Evolutionary conservation across 176 grass and related monocot genomes (phyloP).

Genomic region (Saccharum spontaneum): DNA sequence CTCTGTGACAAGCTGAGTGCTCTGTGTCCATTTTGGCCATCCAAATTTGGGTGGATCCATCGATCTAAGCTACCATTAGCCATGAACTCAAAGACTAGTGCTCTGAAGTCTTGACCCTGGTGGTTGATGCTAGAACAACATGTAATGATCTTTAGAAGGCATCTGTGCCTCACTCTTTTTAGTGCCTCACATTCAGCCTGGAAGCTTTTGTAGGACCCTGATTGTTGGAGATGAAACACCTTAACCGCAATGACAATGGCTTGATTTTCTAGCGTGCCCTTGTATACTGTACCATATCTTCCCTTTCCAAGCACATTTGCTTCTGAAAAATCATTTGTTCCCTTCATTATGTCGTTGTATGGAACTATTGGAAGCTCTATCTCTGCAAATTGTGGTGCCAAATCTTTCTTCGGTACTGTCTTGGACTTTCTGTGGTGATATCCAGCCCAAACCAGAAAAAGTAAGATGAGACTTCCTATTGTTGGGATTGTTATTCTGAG

Average conservation of each 20-base stretch:
- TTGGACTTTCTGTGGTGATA: neutral
- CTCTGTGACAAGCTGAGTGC: conserved; percentile 25
- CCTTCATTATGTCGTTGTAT: conserved; percentile 16
- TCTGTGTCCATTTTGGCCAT: neutral
- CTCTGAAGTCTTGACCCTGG: conserved; percentile 40
- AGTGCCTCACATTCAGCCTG: conserved; percentile 41
- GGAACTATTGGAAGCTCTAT: conserved; percentile 2
- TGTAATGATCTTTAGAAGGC: conserved; percentile 43
- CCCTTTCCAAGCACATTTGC: conserved; percentile 31
- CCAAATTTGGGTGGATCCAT: conserved; percentile 32
- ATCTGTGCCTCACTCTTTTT: conserved; percentile 36
- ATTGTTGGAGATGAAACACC: conserved; percentile 35
- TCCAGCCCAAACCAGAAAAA: neutral
- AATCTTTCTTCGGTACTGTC: neutral
- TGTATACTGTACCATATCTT: conserved; percentile 21
- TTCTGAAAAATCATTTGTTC: conserved; percentile 27
- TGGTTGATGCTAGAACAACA: conserved; percentile 36
- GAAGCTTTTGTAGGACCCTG: conserved; percentile 35
- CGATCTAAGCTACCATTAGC: conserved; percentile 36
- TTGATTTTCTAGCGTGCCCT: neutral
- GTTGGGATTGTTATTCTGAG: neutral
- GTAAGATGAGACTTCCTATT: neutral
- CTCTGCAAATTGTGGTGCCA: neutral
- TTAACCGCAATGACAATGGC: conserved; percentile 9
- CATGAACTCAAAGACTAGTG: conserved; percentile 40